These are phyloP conservation scores for Akanthomyces muscarius DNA, from an alignment of 2,329 filamentous ascomycete species.

Conservation along the genomic window DNA sequence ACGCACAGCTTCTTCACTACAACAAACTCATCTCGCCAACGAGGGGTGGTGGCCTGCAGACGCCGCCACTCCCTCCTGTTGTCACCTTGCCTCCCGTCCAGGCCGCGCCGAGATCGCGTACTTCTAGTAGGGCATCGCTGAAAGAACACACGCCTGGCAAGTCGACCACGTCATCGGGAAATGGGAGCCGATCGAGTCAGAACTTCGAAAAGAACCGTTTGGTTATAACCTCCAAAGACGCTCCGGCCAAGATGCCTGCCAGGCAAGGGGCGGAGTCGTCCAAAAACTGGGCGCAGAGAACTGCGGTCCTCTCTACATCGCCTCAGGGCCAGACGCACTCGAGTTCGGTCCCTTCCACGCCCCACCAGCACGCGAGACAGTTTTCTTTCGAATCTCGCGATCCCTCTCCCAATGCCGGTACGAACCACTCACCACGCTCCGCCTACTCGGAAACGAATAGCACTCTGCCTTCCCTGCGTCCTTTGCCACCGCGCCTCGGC, in stretches of 20 bases:
- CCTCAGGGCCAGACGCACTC: slow-evolving; percentile 53
- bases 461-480: slow-evolving; percentile 63
- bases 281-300: slow-evolving; percentile 30
- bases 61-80: slow-evolving; percentile 51
- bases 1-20: slow-evolving; percentile 61
- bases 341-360: slow-evolving; percentile 88
- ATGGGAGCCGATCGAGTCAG: slow-evolving; percentile 61
- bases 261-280: slow-evolving; percentile 36
- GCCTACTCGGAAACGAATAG: slow-evolving; percentile 86
- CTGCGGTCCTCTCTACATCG: slow-evolving; percentile 27
- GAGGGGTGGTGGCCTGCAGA: slow-evolving; percentile 53
- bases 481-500: slow-evolving; percentile 54
- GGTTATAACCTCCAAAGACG: slow-evolving; percentile 58
- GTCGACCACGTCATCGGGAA: slow-evolving; percentile 49
- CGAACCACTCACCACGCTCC: slow-evolving; percentile 82
- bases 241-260: slow-evolving; percentile 46
- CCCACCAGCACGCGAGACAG: slow-evolving; percentile 80
- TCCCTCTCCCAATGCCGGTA: slow-evolving; percentile 73
- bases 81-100: slow-evolving; percentile 55
- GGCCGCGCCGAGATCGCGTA: slow-evolving; percentile 53
- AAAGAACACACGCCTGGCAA: slow-evolving; percentile 47
- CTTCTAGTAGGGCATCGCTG: slow-evolving; percentile 57
- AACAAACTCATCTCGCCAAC: slow-evolving; percentile 60
- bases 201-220: slow-evolving; percentile 57
- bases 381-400: slow-evolving; percentile 73